Evolutionary conservation across 192 early-diverging fungal genomes (phyloP).

Genomic region (Coemansia sp.): DNA sequence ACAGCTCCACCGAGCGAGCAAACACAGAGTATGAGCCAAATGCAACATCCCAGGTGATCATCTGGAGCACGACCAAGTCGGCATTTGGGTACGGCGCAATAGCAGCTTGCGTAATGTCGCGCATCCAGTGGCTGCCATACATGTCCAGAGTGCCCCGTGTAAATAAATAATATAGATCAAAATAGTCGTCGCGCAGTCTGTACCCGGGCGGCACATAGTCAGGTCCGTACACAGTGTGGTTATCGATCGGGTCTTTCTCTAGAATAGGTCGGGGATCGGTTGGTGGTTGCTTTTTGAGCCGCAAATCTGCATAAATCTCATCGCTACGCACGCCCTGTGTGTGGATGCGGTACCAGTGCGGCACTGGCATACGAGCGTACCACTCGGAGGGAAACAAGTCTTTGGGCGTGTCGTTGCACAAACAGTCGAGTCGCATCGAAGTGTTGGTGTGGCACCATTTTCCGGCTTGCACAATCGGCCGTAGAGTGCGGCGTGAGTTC

Average conservation of each 20-base stretch:
- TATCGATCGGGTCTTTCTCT: slow-evolving; percentile 17
- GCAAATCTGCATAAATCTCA: slow-evolving; percentile 21
- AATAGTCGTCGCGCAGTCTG: slow-evolving; percentile 20
- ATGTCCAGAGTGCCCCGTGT: slow-evolving; percentile 41
- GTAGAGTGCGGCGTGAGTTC: slow-evolving; percentile 37
- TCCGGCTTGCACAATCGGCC: slow-evolving; percentile 29
- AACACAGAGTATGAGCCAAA: slow-evolving; percentile 18
- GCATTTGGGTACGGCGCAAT: slow-evolving; percentile 9
- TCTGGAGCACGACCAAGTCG: slow-evolving; percentile 29
- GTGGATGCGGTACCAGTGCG: slow-evolving; percentile 42
- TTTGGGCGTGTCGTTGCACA: slow-evolving; percentile 48
- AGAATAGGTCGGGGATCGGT: slow-evolving; percentile 23
- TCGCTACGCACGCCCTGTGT: slow-evolving; percentile 13
- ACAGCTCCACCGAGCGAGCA: slow-evolving; percentile 4
- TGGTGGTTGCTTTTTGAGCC: background rate
- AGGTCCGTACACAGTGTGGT: slow-evolving; percentile 4
- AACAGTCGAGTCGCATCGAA: slow-evolving; percentile 22
- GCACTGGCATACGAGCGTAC: slow-evolving; percentile 32
- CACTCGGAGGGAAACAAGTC: slow-evolving; percentile 40
- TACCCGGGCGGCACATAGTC: slow-evolving; percentile 35
- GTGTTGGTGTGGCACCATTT: slow-evolving; percentile 30
- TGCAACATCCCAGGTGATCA: slow-evolving; percentile 42
- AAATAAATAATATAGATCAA: slow-evolving; percentile 42
- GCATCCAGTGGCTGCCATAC: slow-evolving; percentile 42
- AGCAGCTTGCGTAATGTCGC: slow-evolving; percentile 19